A percentile compares a stretch with the other conserved stretches of the same genome.
Conservation (phyloP, 2,329 filamentous ascomycete species). For the Apiospora malaysiana region DNA sequence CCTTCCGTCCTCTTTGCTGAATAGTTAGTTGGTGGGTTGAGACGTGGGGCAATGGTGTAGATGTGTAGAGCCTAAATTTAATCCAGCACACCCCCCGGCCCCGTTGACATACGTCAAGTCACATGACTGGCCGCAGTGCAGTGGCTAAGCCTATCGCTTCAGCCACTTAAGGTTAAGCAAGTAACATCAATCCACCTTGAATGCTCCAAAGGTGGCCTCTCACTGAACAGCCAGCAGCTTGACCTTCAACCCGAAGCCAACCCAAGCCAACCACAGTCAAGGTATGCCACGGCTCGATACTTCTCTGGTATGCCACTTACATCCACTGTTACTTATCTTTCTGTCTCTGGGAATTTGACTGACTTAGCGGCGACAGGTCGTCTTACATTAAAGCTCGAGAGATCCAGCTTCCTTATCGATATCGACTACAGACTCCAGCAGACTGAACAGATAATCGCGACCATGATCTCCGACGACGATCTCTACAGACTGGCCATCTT, state of each 20-base stretch:
- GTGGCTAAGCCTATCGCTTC: neutral
- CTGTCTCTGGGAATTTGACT: neutral
- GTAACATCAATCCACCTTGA: neutral
- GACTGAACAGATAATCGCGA: constrained; percentile 41
- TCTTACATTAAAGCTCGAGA: neutral
- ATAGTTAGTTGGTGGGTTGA: constrained; percentile 17
- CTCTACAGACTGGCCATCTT: constrained; percentile 93
- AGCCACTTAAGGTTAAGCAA: no score
- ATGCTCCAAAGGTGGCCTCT: neutral
- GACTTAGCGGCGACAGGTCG: neutral
- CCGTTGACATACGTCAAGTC: neutral
- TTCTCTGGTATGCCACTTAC: neutral
- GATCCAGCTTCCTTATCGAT: constrained; percentile 12
- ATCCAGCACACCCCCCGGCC: neutral
- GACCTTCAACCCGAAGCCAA: neutral
- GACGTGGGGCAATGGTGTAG: neutral
- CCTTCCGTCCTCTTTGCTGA: constrained; percentile 4
- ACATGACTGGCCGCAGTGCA: constrained; percentile 5
- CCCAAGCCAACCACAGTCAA: neutral
- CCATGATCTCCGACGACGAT: constrained; percentile 92
- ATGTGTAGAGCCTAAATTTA: neutral
- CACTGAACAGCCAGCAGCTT: neutral
- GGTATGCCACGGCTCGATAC: neutral
- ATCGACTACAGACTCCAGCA: neutral
- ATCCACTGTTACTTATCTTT: neutral